Evolutionary conservation across 805 yeast species (phyloP), one percentile per base, ranked within the genome.

Genomic region (Priceomyces medius): DNA sequence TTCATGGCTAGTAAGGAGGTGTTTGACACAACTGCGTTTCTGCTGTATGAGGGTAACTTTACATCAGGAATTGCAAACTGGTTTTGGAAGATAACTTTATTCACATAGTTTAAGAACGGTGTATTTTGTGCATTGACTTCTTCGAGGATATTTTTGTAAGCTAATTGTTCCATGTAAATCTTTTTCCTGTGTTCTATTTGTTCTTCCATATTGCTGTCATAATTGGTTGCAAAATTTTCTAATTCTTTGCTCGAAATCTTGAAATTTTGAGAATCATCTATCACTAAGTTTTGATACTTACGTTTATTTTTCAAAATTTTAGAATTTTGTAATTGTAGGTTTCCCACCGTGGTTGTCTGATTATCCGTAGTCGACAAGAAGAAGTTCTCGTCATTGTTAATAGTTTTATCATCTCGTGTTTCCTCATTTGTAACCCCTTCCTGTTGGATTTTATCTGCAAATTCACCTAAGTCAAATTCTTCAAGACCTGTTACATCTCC

Each of bases 381-480:
- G 21, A 42, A 43, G 34, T 40, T 31, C 19, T 42, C 40, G 20
- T 40, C 46, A 18, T 40, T 33, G 21, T 20, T 39, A 9, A 41
- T 45, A 31, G 35, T 38, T 23, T 38, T 37, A 7, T 37, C 41
- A 20, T 12, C 34, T 7, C 21, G 6, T 31, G 9, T 4, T 7
- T 31, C 34, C 4, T 4, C 10, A 31, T 31, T 31, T 31, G n/a
- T 5, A 8, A 20, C 37, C n/a, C 19, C 27, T n/a, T 31, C 38
- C 5, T 20, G 14, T 19, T 18, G 12, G 5, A 19, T 20, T 7
- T 8, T 27, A 10, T 28, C 37, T 8, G 35, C 31, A 17, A 31
- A 27, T 17, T 32, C 24, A 27, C 26, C 20, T 20, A 35, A 28
- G 9, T 36, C 43, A 16, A 26, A 24, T 18, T 40, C 38, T 4